These are phyloP conservation scores for Lachnellula hyalina DNA, from an alignment of 2,329 filamentous ascomycete species.

Conservation along the genomic window DNA sequence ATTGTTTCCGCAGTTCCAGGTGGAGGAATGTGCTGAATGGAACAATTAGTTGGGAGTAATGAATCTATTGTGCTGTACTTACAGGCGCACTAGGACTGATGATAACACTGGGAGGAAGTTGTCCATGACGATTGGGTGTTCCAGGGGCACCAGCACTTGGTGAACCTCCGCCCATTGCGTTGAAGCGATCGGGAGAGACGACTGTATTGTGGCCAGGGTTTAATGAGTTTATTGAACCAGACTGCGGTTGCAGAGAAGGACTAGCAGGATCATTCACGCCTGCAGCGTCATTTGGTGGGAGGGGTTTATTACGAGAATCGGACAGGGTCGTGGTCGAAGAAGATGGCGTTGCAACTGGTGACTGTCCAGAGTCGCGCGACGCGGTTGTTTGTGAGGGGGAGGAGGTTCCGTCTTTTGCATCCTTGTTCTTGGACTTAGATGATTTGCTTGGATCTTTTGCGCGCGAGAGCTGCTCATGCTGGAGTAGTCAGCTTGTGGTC, in stretches of 20 bases:
- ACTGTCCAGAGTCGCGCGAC: constrained; percentile 52
- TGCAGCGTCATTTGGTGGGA: constrained; percentile 50
- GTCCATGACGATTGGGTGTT: constrained; percentile 59
- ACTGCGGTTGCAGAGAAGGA: constrained; percentile 27
- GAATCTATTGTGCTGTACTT: constrained; percentile 37
- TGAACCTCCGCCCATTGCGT: constrained; percentile 32
- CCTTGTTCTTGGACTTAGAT: constrained; percentile 64
- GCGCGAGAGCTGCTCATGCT: constrained; percentile 82
- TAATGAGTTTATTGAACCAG: constrained; percentile 27
- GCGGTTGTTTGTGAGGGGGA: constrained; percentile 58
- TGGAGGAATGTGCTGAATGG: constrained; percentile 73
- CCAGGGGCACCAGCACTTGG: constrained; percentile 43
- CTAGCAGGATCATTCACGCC: constrained; percentile 15
- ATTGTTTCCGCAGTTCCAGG: constrained; percentile 95
- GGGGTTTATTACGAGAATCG: constrained; percentile 78
- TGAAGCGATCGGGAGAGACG: constrained; percentile 39
- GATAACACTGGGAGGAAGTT: constrained; percentile 78
- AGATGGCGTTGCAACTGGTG: constrained; percentile 68
- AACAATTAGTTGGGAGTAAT: constrained; percentile 3
- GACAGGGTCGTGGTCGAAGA: constrained; percentile 85
- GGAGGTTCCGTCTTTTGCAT: constrained; percentile 68
- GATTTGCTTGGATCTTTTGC: constrained; percentile 82
- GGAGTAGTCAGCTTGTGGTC: constrained; percentile 41
- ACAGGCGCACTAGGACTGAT: constrained; percentile 93
- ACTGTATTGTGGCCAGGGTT: constrained; percentile 27